These are phyloP conservation scores for Phytopythium mirpurense DNA, from an alignment of 352 stramenopile genomes.

Conservation along the genomic window DNA sequence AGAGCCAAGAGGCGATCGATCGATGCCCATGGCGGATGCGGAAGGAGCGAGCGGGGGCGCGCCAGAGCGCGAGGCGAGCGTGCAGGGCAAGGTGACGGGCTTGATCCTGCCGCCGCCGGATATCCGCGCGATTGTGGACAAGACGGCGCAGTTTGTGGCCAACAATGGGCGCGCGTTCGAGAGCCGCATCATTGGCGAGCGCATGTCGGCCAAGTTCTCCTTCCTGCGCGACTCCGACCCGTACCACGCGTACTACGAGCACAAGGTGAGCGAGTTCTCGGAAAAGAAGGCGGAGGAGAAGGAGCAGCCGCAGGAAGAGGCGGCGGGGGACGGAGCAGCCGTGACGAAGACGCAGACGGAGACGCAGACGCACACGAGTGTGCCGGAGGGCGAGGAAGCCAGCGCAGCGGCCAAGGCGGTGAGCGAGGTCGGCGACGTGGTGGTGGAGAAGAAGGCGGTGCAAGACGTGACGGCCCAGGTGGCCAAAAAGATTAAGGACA, in stretches of 20 bases:
- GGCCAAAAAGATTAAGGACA: constrained; percentile 91
- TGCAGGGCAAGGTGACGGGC: constrained; percentile 80
- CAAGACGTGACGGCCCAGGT: constrained; percentile 77
- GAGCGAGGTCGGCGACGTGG: constrained; percentile 30
- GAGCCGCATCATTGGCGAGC: constrained; percentile 94
- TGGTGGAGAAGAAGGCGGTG: constrained; percentile 86
- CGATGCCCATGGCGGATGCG: constrained; percentile 18
- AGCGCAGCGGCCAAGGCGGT: constrained; percentile 21
- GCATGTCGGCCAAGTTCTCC: constrained; percentile 96
- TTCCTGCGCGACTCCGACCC: constrained; percentile 94
- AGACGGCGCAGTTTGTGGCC: constrained; percentile 98
- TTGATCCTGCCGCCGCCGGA: constrained; percentile 97
- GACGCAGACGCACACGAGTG: too few relatives aligned
- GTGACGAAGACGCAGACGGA: background rate
- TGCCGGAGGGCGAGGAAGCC: constrained; percentile 11
- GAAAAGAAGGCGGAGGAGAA: constrained; percentile 30
- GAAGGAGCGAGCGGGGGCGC: constrained; percentile 11
- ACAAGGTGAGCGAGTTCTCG: constrained; percentile 90
- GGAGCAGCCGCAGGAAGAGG: constrained; percentile 5
- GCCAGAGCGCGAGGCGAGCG: constrained; percentile 15
- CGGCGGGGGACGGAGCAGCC: constrained; percentile 9
- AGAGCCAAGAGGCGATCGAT: background rate
- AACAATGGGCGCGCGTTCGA: constrained; percentile 98
- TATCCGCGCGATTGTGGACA: constrained; percentile 97
- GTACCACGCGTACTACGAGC: constrained; percentile 99